Conservation (phyloP, 2,329 filamentous ascomycete genomes). For the Paraphaeosphaeria minitans region DNA sequence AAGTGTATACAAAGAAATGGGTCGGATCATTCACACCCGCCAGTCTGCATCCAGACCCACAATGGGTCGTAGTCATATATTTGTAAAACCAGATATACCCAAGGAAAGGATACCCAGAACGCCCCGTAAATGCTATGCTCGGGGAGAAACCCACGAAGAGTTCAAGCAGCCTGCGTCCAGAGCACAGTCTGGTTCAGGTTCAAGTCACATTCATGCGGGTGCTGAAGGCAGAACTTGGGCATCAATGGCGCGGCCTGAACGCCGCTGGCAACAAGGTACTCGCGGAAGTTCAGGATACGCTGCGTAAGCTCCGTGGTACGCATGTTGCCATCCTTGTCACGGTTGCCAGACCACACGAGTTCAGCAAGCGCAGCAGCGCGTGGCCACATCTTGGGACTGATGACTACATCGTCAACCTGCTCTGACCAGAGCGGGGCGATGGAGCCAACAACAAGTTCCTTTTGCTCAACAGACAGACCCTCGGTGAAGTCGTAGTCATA, state of each 20-base stretch:
- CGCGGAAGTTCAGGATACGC: conserved; percentile 63
- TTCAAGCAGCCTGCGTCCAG: conserved; percentile 1
- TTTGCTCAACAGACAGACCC: conserved; percentile 54
- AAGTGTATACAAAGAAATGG: neutral
- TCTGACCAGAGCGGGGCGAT: conserved; percentile 60
- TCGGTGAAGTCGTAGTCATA: conserved; percentile 63
- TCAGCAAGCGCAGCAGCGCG: conserved; percentile 62
- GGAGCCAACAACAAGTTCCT: conserved; percentile 58
- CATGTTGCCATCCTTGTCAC: conserved; percentile 56
- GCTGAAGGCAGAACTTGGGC: conserved; percentile 63
- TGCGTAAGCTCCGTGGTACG: conserved; percentile 60
- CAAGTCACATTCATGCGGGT: conserved; percentile 64
- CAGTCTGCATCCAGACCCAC: neutral
- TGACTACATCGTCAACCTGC: conserved; percentile 59
- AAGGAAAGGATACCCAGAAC: conserved; percentile 1
- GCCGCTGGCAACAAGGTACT: conserved; percentile 62
- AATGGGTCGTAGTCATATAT: neutral
- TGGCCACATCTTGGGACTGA: conserved; percentile 61
- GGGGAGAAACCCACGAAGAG: neutral
- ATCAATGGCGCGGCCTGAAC: conserved; percentile 57
- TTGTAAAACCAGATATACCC: neutral
- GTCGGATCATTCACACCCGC: neutral
- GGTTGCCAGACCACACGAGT: conserved; percentile 62
- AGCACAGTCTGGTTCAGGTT: conserved; percentile 56
- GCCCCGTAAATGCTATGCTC: neutral